These are phyloP conservation scores for Chaetomium sp. DNA, from an alignment of 2,329 filamentous ascomycete species.

Conservation along the genomic window DNA sequence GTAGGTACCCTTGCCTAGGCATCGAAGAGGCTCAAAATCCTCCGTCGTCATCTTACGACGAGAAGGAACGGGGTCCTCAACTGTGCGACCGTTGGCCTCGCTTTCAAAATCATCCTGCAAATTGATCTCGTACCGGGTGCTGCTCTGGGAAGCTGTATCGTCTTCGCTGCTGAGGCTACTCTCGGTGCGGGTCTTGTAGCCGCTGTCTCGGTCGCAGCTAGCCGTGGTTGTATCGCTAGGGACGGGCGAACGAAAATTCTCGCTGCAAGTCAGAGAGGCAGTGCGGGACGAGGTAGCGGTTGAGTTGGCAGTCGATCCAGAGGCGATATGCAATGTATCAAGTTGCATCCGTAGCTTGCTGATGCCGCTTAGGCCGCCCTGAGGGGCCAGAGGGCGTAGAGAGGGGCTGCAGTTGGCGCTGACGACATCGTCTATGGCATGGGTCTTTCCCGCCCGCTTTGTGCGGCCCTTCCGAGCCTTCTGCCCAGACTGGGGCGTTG, in stretches of 20 bases:
- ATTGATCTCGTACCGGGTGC: conserved; percentile 76
- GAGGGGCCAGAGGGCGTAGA: conserved; percentile 45
- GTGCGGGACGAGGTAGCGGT: conserved; percentile 39
- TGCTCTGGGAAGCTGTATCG: conserved; percentile 62
- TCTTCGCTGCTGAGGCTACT: conserved; percentile 54
- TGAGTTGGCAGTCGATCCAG: conserved; percentile 37
- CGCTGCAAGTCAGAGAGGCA: conserved; percentile 49
- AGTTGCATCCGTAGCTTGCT: conserved; percentile 76
- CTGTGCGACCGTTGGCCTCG: conserved; percentile 46
- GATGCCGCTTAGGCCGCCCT: conserved; percentile 61
- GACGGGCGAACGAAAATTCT: conserved; percentile 35
- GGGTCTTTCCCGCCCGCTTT: conserved; percentile 25
- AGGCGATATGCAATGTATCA: conserved; percentile 67
- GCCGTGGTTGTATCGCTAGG: conserved; percentile 41
- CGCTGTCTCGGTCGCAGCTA: conserved; percentile 50
- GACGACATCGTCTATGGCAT: conserved; percentile 48
- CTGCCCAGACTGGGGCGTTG: conserved; percentile 19
- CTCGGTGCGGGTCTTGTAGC: conserved; percentile 46
- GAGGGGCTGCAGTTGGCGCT: conserved; percentile 58
- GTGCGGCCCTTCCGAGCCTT: conserved; percentile 13
- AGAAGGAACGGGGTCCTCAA: conserved; percentile 50
- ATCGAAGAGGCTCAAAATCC: conserved; percentile 86
- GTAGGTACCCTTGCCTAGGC: conserved; percentile 92
- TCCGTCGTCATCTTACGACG: conserved; percentile 80
- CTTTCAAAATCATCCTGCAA: conserved; percentile 82